Base-by-base conservation (phyloP, 352 stramenopile genomes). In the Phytopythium mirpurense region DNA sequence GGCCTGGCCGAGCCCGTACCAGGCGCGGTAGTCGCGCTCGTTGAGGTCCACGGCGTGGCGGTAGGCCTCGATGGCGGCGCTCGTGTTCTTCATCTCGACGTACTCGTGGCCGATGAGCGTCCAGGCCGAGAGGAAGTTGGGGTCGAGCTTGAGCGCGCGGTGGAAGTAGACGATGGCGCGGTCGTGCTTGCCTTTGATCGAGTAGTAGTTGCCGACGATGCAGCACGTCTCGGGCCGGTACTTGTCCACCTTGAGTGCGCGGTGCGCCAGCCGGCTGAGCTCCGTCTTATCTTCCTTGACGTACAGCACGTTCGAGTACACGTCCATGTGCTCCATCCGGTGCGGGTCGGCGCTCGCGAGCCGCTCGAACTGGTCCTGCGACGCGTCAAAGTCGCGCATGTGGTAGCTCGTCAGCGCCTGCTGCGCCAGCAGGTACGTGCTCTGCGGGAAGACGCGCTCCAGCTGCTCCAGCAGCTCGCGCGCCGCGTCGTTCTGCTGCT, bases 41-140 rank as follows among this genome's bases (percentile, higher is more conserved):
- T 90, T 97, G 14, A 98, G 83, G 65, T 98, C 89, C 46, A 88
- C 70, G 2, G 95, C 97, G 47, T 95, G 83, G 21, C 96, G 90
- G 63, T 99, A 98, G 4, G 90, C 88, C 70, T 99, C 96, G 50
- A 99, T 96, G 15, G 96, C 96, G 10, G 93, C 93, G 45, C 90
- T 93, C 31, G 96, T 98, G 68, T 99, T 98, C 68, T 98, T 98
- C 78, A 99, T 92, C 71, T 99, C 96, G 29, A 99, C 86, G 70
- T 98, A 99, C 70, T 99, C 97, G 72, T 99, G 97, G 12, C 97
- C 97, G 55, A 99, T 98, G 10, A 99, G 78, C 29, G 96, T 99
- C 96, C 96, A 99, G 0, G 96, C 96, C 34, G 87, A 97, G 5
- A 98, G 69, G 62, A 97, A 99, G 15, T 89, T 90, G 4, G 84